Conservation (phyloP, 164 flowering plant genomes). For the Chimonanthus salicifolius region DNA sequence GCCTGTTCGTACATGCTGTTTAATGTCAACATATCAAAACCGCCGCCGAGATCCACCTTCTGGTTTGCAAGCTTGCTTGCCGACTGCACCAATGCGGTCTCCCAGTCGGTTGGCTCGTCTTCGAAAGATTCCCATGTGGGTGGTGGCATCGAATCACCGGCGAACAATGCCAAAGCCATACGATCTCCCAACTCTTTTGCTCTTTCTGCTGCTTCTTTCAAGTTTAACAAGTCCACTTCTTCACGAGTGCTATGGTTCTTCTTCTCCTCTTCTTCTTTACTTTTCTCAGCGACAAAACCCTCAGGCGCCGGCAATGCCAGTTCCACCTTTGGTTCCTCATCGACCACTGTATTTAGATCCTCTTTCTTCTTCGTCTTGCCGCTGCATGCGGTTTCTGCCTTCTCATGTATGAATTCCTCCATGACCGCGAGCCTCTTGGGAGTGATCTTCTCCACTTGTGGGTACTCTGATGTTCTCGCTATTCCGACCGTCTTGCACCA, state of each 20-base stretch:
- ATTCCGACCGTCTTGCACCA: constrained; percentile 38
- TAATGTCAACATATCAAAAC: constrained; percentile 32
- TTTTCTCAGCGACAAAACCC: constrained; percentile 12
- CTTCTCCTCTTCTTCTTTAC: constrained; percentile 12
- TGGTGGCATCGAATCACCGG: constrained; percentile 24
- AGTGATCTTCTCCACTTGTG: constrained; percentile 38
- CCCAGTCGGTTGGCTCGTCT: constrained; percentile 59
- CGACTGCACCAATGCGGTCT: constrained; percentile 46
- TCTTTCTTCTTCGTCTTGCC: not conserved
- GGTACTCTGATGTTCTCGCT: constrained; percentile 39
- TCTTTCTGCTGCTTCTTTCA: constrained; percentile 30
- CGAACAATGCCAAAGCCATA: constrained; percentile 68
- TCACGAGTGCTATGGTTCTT: constrained; percentile 1
- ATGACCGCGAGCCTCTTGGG: constrained; percentile 38
- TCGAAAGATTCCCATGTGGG: constrained; percentile 55
- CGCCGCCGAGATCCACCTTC: constrained; percentile 27
- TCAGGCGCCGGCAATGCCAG: constrained; percentile 67
- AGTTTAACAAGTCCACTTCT: constrained; percentile 50
- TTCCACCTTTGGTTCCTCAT: constrained; percentile 18
- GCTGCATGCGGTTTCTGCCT: constrained; percentile 8
- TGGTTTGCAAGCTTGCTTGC: constrained; percentile 33
- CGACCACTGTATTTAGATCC: not conserved
- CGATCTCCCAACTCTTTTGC: constrained; percentile 41
- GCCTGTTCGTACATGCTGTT: constrained; percentile 57
- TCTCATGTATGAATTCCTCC: constrained; percentile 44